Percentiles rank a stretch among this genome's conserved stretches.
Conservation (phyloP, 805 yeast genomes). For the Monosporozyma yasuniensis region DNA sequence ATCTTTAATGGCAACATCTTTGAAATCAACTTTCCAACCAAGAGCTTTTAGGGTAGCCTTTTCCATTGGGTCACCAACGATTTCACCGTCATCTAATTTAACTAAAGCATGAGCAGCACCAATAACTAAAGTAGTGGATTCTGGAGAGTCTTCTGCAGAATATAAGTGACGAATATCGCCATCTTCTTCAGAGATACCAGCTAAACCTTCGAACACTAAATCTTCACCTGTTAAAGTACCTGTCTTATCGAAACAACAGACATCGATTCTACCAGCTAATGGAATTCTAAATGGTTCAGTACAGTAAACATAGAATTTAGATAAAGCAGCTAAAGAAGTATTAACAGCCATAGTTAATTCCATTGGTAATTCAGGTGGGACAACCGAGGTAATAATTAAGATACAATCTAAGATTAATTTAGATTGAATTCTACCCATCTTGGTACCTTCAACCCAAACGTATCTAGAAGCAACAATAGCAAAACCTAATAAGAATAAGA, state of each 20-base stretch:
- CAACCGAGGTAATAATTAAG: conserved; percentile 91
- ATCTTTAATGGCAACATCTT: conserved; percentile 56
- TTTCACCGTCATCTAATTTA: conserved; percentile 87
- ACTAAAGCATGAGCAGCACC: conserved; percentile 97
- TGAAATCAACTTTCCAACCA: conserved; percentile 72
- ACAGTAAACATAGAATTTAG: conserved; percentile 84
- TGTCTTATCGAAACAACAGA: conserved; percentile 96
- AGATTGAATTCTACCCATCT: conserved; percentile 90
- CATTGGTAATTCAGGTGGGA: conserved; percentile 98
- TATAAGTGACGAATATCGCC: conserved; percentile 45
- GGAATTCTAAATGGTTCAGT: conserved; percentile 98
- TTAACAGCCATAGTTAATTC: conserved; percentile 98
- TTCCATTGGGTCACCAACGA: conserved; percentile 99
- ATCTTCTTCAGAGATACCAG: conserved; percentile 51
- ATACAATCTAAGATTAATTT: conserved; percentile 92
- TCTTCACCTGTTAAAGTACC: conserved; percentile 98
- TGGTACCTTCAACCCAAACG: conserved; percentile 96
- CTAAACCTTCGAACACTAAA: conserved; percentile 90
- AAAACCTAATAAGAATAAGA: conserved; percentile 77
- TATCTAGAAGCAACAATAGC: conserved; percentile 96
- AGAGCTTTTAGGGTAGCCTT: conserved; percentile 87
- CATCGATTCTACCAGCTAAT: conserved; percentile 94
- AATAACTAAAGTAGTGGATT: conserved; percentile 57
- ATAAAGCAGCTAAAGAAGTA: conserved; percentile 76
- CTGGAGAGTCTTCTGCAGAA: conserved; percentile 55